Percentiles rank a stretch among this genome's conserved stretches.
Evolutionary conservation across 139 green algal genomes (phyloP).

Genomic region (Tetraselmis striata): DNA sequence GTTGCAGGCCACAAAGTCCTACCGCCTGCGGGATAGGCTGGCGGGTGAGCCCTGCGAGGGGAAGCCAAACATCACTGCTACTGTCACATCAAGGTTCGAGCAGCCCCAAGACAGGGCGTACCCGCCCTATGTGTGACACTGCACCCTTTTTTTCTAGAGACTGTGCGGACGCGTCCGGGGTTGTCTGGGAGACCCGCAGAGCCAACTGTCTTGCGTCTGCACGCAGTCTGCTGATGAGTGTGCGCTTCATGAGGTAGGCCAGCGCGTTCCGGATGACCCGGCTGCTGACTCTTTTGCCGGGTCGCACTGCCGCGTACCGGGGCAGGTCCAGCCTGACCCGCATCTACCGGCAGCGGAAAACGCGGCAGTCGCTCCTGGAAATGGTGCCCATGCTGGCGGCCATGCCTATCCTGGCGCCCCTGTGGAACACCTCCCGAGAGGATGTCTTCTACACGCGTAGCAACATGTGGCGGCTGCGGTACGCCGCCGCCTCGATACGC

Average conservation of each 20-base stretch:
- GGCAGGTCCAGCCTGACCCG: not conserved
- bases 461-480: not conserved
- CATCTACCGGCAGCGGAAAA: not conserved
- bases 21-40: not conserved
- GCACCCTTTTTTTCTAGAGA: not conserved
- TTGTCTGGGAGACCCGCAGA: not conserved
- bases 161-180: not conserved
- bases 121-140: not conserved
- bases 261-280: no score
- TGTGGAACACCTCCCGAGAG: not conserved
- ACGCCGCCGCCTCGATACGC: no score
- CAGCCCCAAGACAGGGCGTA: not conserved
- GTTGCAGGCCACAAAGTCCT: not conserved
- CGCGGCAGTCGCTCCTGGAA: not conserved
- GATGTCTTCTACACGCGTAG: not conserved
- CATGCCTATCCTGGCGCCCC: not conserved
- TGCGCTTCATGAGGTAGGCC: no score
- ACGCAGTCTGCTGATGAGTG: no score
- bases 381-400: not conserved
- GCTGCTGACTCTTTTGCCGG: no score
- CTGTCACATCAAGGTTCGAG: not conserved
- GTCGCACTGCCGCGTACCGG: no score
- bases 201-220: not conserved
- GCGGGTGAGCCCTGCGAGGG: not conserved
- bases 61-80: not conserved